These are phyloP conservation scores for Neofusicoccum umdonicola DNA, from an alignment of 2,329 filamentous ascomycete species.

Conservation along the genomic window DNA sequence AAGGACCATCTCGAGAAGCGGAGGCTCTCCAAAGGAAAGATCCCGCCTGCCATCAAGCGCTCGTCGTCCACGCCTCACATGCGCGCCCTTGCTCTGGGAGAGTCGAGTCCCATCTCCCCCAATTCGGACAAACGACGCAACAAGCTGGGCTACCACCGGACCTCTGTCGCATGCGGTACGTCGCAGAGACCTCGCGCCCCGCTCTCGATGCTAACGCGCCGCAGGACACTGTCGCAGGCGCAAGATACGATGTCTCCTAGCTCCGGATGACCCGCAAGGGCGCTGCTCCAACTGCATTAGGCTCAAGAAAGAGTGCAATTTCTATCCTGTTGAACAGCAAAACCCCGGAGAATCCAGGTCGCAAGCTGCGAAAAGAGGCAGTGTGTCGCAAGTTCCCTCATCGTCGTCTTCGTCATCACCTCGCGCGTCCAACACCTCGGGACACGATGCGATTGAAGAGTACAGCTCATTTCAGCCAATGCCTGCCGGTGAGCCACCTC, in stretches of 20 bases:
- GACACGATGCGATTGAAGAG: constrained; percentile 32
- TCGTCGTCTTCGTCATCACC: constrained; percentile 53
- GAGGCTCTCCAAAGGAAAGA: constrained; percentile 40
- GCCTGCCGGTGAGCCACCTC: constrained; percentile 25
- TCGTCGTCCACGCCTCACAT: constrained; percentile 50
- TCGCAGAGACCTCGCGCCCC: constrained; percentile 26
- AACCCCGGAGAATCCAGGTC: constrained; percentile 52
- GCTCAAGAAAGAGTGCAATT: constrained; percentile 91
- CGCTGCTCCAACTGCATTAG: constrained; percentile 92
- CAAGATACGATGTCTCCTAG: constrained; percentile 87
- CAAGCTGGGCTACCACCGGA: constrained; percentile 92
- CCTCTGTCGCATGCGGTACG: constrained; percentile 93
- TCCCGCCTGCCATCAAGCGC: constrained; percentile 40
- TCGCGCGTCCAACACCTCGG: constrained; percentile 26
- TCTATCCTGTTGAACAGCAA: constrained; percentile 81
- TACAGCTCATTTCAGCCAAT: constrained; percentile 21
- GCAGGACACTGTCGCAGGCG: constrained; percentile 85
- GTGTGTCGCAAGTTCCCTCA: constrained; percentile 40
- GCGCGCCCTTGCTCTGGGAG: constrained; percentile 38
- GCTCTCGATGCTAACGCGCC: constrained; percentile 12
- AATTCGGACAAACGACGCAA: constrained; percentile 71
- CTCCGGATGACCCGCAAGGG: constrained; percentile 67
- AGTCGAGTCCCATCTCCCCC: constrained; percentile 44
- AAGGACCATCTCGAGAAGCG: constrained; percentile 35
- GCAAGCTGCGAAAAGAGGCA: constrained; percentile 45